These are phyloP conservation scores for Brettanomyces bruxellensis DNA, from an alignment of 805 yeast species.

Conservation along the genomic window DNA sequence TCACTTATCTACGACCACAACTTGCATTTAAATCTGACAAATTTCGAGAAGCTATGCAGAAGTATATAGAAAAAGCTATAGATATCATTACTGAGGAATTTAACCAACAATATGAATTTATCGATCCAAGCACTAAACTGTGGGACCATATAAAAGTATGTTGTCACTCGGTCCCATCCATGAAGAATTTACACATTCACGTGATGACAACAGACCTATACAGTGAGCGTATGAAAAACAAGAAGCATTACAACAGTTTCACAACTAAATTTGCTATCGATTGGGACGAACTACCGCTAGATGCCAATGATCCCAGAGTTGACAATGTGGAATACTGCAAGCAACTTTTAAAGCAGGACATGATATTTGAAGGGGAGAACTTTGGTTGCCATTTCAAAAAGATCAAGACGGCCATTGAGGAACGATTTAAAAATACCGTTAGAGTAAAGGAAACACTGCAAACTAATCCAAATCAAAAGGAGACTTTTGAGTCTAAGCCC, in stretches of 20 bases:
- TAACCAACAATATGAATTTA: constrained; percentile 5
- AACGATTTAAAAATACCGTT: constrained; percentile 23
- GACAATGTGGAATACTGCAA: constrained; percentile 27
- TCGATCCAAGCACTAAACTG: constrained; percentile 10
- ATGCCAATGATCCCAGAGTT: constrained; percentile 29
- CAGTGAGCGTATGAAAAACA: constrained; percentile 46
- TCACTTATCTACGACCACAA: constrained; percentile 43
- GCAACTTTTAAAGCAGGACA: constrained; percentile 19
- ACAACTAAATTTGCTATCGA: constrained; percentile 54
- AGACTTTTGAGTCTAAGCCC: constrained; percentile 26
- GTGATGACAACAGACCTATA: constrained; percentile 57
- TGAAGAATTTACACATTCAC: constrained; percentile 65
- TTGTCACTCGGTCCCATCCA: constrained; percentile 62
- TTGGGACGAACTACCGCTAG: constrained; percentile 40
- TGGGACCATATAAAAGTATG: constrained; percentile 40
- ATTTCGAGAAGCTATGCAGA: constrained; percentile 20
- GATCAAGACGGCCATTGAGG: constrained; percentile 32
- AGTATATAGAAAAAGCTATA: constrained; percentile 31
- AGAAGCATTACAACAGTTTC: constrained; percentile 65
- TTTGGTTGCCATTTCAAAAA: constrained; percentile 33
- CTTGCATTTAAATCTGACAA: constrained; percentile 32
- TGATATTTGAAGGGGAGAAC: constrained; percentile 32
- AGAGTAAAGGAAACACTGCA: neutral
- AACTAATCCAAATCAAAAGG: neutral
- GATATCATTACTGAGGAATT: constrained; percentile 10